These are phyloP conservation scores for Neonectria magnoliae DNA, from an alignment of 2,329 filamentous ascomycete species.

Conservation along the genomic window DNA sequence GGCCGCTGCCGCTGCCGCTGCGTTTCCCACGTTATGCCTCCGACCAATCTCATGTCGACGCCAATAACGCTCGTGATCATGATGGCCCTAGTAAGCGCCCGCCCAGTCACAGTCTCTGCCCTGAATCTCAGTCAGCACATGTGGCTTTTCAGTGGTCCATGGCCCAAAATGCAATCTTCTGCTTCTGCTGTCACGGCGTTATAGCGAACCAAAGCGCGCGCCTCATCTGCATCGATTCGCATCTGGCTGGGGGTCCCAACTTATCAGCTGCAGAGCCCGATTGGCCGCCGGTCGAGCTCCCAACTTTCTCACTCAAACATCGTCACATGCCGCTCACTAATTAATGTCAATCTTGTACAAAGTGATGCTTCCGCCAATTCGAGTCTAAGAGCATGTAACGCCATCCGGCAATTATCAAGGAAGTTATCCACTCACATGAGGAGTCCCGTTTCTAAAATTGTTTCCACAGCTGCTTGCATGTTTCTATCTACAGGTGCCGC, in stretches of 20 bases:
- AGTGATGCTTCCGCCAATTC: constrained; percentile 3
- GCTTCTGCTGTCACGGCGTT: neutral
- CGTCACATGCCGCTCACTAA: constrained; percentile 7
- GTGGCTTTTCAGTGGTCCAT: neutral
- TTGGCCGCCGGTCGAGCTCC: constrained; percentile 8
- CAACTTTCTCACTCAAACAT: neutral
- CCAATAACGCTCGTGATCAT: constrained; percentile 4
- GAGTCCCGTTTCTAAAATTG: neutral
- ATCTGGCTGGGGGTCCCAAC: neutral
- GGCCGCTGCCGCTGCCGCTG: constrained; percentile 2
- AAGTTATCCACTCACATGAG: neutral
- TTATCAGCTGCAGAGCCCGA: neutral
- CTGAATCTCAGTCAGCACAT: constrained; percentile 2
- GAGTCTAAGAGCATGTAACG: neutral
- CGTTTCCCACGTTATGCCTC: neutral
- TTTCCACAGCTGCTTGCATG: neutral
- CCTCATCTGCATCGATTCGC: neutral
- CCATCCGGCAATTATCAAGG: neutral
- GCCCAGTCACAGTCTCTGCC: neutral
- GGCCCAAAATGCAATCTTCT: neutral
- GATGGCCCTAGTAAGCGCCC: constrained; percentile 13
- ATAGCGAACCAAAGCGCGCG: constrained; percentile 12
- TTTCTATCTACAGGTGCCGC: neutral
- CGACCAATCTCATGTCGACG: constrained; percentile 5
- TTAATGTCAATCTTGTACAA: neutral